phyloP scores from a whole-genome alignment of 2,329 filamentous ascomycete genomes.

The Fonsecaea nubica region DNA sequence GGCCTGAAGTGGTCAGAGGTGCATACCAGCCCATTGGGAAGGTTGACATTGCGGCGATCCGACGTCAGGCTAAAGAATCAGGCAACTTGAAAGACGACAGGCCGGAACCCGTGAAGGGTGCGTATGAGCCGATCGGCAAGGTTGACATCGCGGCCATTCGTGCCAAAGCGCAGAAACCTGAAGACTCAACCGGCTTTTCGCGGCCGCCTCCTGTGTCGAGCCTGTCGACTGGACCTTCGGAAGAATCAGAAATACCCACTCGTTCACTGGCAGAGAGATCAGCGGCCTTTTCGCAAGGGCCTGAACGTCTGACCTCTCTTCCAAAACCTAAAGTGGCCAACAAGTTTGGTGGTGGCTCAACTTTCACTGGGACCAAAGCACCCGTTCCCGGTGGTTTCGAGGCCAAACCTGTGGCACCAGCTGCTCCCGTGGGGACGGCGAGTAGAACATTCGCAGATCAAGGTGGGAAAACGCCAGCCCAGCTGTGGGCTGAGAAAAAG shows the following conservation, averaged over 20 bases:
- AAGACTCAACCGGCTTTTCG: constrained; percentile 43
- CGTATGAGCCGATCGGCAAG: constrained; percentile 94
- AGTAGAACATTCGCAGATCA: constrained; percentile 94
- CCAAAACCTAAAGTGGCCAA: constrained; percentile 96
- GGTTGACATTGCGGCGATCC: constrained; percentile 93
- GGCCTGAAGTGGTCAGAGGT: constrained; percentile 75
- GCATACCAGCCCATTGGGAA: constrained; percentile 94
- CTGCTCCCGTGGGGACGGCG: constrained; percentile 75
- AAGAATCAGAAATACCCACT: constrained; percentile 58
- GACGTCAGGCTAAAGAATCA: constrained; percentile 72
- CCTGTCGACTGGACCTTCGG: constrained; percentile 52
- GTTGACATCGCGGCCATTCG: constrained; percentile 96
- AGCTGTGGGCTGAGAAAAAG: constrained; percentile 98
- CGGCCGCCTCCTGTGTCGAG: constrained; percentile 48
- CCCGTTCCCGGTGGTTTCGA: constrained; percentile 75
- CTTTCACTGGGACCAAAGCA: constrained; percentile 88
- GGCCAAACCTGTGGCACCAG: constrained; percentile 64
- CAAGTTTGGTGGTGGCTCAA: constrained; percentile 74
- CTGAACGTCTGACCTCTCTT: constrained; percentile 82
- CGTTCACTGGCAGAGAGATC: constrained; percentile 77
- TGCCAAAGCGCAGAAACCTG: constrained; percentile 75
- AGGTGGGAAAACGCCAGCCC: constrained; percentile 94
- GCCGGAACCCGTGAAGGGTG: constrained; percentile 84
- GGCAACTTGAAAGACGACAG: constrained; percentile 70
- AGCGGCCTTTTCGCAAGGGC: constrained; percentile 70